phyloP scores from a whole-genome alignment of 2,329 filamentous ascomycete species.

The Colletotrichum lentis region DNA sequence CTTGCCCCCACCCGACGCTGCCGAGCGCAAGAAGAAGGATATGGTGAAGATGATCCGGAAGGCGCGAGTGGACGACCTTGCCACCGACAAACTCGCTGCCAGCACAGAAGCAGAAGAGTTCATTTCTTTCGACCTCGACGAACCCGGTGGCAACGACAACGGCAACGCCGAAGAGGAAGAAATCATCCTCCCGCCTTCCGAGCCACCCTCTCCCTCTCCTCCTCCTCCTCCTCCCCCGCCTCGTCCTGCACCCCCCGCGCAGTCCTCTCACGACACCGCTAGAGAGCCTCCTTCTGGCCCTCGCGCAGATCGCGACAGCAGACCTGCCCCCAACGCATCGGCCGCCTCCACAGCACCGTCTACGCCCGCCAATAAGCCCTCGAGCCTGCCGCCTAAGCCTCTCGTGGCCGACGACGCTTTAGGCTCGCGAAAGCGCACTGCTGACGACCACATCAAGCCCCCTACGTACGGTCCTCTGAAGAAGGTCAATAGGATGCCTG shows the following conservation, averaged over 20 bases:
- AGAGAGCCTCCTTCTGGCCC: slow-evolving; percentile 21
- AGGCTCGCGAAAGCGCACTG: slow-evolving; percentile 77
- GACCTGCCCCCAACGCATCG: slow-evolving; percentile 34
- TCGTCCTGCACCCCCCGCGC: slow-evolving; percentile 14
- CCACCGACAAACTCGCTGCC: slow-evolving; percentile 56
- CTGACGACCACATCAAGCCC: slow-evolving; percentile 71
- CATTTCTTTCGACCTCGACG: slow-evolving; percentile 79
- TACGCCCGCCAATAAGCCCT: slow-evolving; percentile 39
- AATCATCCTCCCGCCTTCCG: slow-evolving; percentile 34
- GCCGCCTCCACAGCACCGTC: slow-evolving; percentile 38
- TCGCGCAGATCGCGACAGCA: slow-evolving; percentile 1
- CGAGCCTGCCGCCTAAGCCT: slow-evolving; percentile 40
- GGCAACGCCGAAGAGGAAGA: slow-evolving; percentile 51
- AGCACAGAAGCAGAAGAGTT: slow-evolving; percentile 78
- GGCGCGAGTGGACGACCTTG: slow-evolving; percentile 70
- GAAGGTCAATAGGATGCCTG: slow-evolving; percentile 58
- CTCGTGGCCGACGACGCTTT: slow-evolving; percentile 54
- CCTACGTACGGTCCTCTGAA: slow-evolving; percentile 62
- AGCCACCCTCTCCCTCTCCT: slow-evolving; percentile 23
- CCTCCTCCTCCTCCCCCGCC: slow-evolving; percentile 28
- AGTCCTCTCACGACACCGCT: neutral
- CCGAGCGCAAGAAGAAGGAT: slow-evolving; percentile 78
- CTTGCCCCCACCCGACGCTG: slow-evolving; percentile 76
- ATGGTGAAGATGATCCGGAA: slow-evolving; percentile 93
- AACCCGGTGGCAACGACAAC: slow-evolving; percentile 59